These are phyloP conservation scores for Margaritispora aquatica DNA, from an alignment of 495 filamentous ascomycete species.

Conservation along the genomic window DNA sequence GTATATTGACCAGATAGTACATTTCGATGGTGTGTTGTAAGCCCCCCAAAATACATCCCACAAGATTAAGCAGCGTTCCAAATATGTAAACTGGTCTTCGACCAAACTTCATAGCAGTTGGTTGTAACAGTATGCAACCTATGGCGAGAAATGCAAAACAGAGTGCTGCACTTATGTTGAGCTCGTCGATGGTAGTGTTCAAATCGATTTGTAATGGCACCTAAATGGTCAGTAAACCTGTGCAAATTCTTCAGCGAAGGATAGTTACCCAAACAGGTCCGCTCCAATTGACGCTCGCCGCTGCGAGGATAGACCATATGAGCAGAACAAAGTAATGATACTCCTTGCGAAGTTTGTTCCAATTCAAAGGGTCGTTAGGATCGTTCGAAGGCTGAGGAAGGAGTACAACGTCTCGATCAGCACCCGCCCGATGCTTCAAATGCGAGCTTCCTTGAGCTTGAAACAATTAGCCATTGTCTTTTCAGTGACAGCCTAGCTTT, in stretches of 20 bases:
- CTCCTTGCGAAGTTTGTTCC: conserved; percentile 9
- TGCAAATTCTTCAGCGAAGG: too few species aligned
- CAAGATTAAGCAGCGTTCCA: conserved; percentile 6
- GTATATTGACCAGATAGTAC: conserved; percentile 10
- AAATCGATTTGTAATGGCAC: conserved; percentile 8
- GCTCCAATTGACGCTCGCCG: conserved; percentile 14
- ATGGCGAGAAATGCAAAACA: conserved; percentile 15
- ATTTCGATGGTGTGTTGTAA: neutral
- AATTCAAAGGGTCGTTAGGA: conserved; percentile 15
- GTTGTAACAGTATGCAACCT: conserved; percentile 15
- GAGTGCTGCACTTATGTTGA: conserved; percentile 15
- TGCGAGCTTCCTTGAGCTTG: neutral
- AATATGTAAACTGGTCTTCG: conserved; percentile 12
- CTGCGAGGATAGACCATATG: conserved; percentile 7
- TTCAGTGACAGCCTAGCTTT: too few species aligned
- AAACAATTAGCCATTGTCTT: neutral
- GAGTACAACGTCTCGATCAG: conserved; percentile 6
- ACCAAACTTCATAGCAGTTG: conserved; percentile 18
- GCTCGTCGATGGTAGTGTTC: conserved; percentile 9
- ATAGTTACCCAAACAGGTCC: conserved; percentile 12
- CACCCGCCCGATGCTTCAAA: neutral
- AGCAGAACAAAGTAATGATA: conserved; percentile 15
- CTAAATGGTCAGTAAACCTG: too few species aligned
- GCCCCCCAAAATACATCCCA: conserved; percentile 4
- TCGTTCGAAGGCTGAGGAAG: conserved; percentile 13